Evolutionary conservation across 176 grass and related monocot species (phyloP).

Genomic region (Eleusine indica): DNA sequence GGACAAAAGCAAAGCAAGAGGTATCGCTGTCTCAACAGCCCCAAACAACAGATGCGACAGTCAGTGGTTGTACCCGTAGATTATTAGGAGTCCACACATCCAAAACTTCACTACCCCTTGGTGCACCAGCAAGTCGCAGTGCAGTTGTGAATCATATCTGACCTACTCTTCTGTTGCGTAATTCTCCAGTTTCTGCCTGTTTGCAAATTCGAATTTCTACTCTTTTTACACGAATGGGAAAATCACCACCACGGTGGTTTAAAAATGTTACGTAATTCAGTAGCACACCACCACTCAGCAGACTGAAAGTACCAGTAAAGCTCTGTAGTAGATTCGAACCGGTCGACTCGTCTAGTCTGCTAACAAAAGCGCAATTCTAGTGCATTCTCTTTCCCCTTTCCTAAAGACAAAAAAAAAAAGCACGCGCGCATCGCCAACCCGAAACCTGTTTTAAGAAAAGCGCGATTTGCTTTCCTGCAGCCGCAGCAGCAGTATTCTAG

Average conservation of each 20-base stretch:
- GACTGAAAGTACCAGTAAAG: background rate
- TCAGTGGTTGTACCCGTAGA: constrained; percentile 20
- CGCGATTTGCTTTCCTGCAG: constrained; percentile 26
- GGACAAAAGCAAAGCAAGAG: constrained; percentile 41
- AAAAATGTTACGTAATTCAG: background rate
- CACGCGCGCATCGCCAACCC: constrained; percentile 15
- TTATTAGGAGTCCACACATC: constrained; percentile 1
- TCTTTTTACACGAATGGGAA: background rate
- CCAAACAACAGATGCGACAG: constrained; percentile 2
- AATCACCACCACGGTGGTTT: background rate
- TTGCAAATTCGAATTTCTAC: background rate
- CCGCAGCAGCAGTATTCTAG: background rate
- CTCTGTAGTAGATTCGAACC: background rate
- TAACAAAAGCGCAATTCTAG: constrained; percentile 33
- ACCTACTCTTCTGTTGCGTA: background rate
- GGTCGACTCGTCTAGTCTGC: background rate
- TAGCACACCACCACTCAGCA: background rate
- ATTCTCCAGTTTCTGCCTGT: constrained; percentile 2
- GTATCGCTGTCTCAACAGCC: constrained; percentile 18
- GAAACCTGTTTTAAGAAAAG: background rate
- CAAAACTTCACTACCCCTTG: background rate
- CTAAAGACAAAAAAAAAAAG: background rate
- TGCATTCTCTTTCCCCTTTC: constrained; percentile 20
- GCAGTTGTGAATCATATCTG: background rate
- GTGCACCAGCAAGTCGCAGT: constrained; percentile 11